phyloP scores from a whole-genome alignment of 345 rosid species.

The Diplotaxis tenuifolia region DNA sequence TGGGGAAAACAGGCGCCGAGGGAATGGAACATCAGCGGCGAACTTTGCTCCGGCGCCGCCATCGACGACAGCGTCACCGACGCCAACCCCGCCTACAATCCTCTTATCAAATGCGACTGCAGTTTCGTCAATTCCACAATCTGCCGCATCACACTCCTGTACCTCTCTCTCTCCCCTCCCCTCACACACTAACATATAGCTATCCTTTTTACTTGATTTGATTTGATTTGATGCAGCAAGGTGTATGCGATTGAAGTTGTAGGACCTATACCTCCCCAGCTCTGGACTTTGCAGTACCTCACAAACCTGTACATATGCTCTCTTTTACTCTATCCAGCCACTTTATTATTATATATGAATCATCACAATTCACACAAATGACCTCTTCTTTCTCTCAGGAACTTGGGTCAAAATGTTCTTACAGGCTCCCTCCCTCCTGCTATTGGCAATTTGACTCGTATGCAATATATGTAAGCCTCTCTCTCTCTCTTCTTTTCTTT shows the following conservation, averaged over 20 bases:
- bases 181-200: too few species aligned
- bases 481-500: not conserved
- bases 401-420: conserved; percentile 32
- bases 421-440: conserved; percentile 36
- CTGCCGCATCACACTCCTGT: conserved; percentile 40
- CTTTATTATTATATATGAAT: not conserved
- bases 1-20: too few species aligned
- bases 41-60: conserved; percentile 58
- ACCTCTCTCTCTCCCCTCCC: too few species aligned
- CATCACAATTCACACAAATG: not conserved
- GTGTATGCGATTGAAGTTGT: conserved; percentile 22
- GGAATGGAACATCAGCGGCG: conserved; percentile 54
- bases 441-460: conserved; percentile 33
- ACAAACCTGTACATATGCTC: conserved; percentile 30
- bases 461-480: conserved; percentile 60
- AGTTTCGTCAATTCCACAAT: conserved; percentile 25
- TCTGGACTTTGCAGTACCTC: conserved; percentile 39
- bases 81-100: conserved; percentile 30
- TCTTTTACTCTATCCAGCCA: not conserved
- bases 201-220: not conserved
- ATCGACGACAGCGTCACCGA: conserved; percentile 2
- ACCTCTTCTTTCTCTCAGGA: conserved; percentile 19
- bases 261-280: conserved; percentile 36
- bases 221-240: conserved; percentile 31
- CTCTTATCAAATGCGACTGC: conserved; percentile 60